Evolutionary conservation across 2,329 filamentous ascomycete species (phyloP).

Genomic region (Penicillium sp.): DNA sequence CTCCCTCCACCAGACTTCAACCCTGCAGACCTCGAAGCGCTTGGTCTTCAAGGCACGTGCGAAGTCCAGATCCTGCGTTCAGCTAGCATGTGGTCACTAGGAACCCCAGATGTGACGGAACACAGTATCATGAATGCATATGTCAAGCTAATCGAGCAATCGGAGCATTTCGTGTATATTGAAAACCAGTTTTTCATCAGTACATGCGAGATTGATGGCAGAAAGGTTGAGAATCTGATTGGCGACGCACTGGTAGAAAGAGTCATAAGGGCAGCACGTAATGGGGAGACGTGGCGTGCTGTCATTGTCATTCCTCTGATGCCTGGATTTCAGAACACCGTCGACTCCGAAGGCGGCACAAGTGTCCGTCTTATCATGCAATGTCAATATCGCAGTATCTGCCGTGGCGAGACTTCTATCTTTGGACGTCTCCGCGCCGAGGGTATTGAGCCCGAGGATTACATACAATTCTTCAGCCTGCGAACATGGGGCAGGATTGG

Average conservation of each 20-base stretch:
- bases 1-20: conserved; percentile 91
- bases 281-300: conserved; percentile 85
- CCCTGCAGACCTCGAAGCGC: conserved; percentile 74
- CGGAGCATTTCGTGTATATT: conserved; percentile 96
- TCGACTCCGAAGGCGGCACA: conserved; percentile 88
- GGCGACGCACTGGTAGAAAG: conserved; percentile 92
- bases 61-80: conserved; percentile 95
- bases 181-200: conserved; percentile 99
- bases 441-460: conserved; percentile 89
- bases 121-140: conserved; percentile 96
- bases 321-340: conserved; percentile 97
- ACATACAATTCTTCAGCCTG: conserved; percentile 91
- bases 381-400: conserved; percentile 95
- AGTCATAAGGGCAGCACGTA: conserved; percentile 76
- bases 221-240: conserved; percentile 86
- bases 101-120: conserved; percentile 76
- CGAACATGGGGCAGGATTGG: conserved; percentile 90
- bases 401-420: conserved; percentile 84
- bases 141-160: conserved; percentile 88
- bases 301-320: conserved; percentile 90
- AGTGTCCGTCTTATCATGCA: conserved; percentile 95
- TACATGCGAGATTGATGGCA: conserved; percentile 81
- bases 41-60: conserved; percentile 89
- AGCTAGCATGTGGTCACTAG: conserved; percentile 85
- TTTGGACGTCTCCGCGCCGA: conserved; percentile 76